Percentiles rank a stretch among this genome's conserved stretches.
Conservation (phyloP, 768 basidiomycete species). For the Cystobasidiopsis lactophilus region DNA sequence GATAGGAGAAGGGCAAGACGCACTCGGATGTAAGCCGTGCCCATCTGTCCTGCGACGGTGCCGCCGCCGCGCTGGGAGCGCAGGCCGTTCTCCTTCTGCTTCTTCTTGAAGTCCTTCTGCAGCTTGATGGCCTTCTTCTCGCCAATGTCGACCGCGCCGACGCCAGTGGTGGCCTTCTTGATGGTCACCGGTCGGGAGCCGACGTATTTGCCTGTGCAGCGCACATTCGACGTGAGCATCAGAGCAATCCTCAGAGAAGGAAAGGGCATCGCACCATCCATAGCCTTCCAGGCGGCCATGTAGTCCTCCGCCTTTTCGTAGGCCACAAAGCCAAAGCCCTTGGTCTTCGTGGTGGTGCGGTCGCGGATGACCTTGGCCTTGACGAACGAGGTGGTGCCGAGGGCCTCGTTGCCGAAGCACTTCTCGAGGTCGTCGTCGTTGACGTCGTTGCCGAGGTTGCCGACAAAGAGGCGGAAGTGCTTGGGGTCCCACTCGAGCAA, state of each 20-base stretch:
- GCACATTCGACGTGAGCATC: constrained; percentile 10
- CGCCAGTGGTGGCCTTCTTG: constrained; percentile 68
- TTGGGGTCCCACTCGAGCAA: constrained; percentile 93
- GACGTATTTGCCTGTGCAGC: constrained; percentile 65
- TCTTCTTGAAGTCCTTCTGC: constrained; percentile 78
- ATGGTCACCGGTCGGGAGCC: constrained; percentile 92
- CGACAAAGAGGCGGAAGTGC: constrained; percentile 75
- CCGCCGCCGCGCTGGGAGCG: too few species aligned
- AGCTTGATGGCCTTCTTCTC: constrained; percentile 74
- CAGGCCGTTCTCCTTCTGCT: constrained; percentile 21
- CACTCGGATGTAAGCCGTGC: too few species aligned
- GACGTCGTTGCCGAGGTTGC: constrained; percentile 93
- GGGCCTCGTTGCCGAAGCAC: constrained; percentile 36
- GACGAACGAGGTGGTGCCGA: constrained; percentile 41
- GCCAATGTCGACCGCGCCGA: constrained; percentile 80
- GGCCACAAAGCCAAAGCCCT: constrained; percentile 76
- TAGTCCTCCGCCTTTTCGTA: constrained; percentile 98
- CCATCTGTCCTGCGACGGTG: too few species aligned
- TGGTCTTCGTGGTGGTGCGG: constrained; percentile 82
- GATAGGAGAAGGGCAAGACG: too few species aligned
- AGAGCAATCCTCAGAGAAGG: not conserved
- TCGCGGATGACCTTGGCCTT: constrained; percentile 92
- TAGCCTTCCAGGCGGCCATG: constrained; percentile 31
- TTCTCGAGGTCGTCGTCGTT: constrained; percentile 82
- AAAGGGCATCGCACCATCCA: constrained; percentile 1